Conservation (phyloP, 306 rosid genomes). For the Oxytropis ochrocephala region DNA sequence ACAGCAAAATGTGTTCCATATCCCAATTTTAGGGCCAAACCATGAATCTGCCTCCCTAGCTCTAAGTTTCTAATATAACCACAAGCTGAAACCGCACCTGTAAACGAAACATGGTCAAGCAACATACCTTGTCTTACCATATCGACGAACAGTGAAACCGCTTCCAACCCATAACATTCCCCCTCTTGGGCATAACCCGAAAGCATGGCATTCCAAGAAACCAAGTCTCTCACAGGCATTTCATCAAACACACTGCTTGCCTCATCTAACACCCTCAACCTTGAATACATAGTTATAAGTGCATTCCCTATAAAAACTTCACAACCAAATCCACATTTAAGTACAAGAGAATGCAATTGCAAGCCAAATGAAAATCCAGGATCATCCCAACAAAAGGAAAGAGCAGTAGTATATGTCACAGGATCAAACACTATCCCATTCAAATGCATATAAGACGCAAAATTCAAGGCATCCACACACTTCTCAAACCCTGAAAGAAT, state of each 20-base stretch:
- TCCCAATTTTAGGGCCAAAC: constrained; percentile 56
- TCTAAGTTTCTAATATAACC: constrained; percentile 53
- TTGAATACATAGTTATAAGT: constrained; percentile 62
- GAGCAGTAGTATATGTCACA: constrained; percentile 53
- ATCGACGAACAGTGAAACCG: constrained; percentile 40
- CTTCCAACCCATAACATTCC: constrained; percentile 51
- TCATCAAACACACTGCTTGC: constrained; percentile 65
- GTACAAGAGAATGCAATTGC: constrained; percentile 56
- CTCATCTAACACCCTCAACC: constrained; percentile 45
- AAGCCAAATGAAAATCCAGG: constrained; percentile 53
- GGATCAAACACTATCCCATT: constrained; percentile 61
- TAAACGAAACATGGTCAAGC: constrained; percentile 68
- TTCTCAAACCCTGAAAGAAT: constrained; percentile 64
- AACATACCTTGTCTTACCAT: constrained; percentile 61
- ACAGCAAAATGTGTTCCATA: constrained; percentile 50
- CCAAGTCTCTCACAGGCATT: constrained; percentile 52
- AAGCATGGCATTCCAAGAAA: constrained; percentile 76
- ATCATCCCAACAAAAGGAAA: constrained; percentile 49
- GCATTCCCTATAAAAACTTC: constrained; percentile 79
- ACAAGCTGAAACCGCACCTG: constrained; percentile 73
- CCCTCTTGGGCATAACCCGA: constrained; percentile 77
- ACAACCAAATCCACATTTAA: constrained; percentile 48
- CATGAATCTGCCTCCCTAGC: constrained; percentile 67
- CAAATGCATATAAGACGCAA: constrained; percentile 47
- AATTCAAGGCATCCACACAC: constrained; percentile 51